Base-by-base conservation (phyloP, 768 basidiomycete species). In the Phylloporus arenicola region DNA sequence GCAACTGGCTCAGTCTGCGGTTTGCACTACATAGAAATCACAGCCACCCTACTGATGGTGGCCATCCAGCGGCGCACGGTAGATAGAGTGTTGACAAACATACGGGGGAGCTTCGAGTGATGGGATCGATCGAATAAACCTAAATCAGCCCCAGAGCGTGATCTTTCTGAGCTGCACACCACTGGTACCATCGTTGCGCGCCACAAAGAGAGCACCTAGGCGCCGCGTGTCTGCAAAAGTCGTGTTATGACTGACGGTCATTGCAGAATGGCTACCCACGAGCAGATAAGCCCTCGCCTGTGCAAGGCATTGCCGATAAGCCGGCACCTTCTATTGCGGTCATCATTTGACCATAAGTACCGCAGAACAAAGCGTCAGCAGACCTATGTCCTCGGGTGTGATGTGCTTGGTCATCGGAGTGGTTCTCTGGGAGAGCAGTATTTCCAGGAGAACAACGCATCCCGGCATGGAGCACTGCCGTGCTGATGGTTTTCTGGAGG, bases 301-400 rank as follows among this genome's bases (percentile, higher is more conserved):
- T 39, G 43, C 68, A 75, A 10, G 67, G 65, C 6, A 59, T 59
- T 25, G 65, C 60, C 22, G 59, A 62, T 56, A 75, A 60, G 34
- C 73, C 73, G 1, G 70, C 73, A 14, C 51, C 60, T 43, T 68
- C 55, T 38, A 75, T 57, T n/a, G 73, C 73, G 20, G 58, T 51
- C 65, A 68, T 66, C 44, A 75, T 56, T 57, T 75, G 73, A 10
- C 73, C 73, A 54, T 73, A 75, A 17, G 73, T 75, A 22, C 73
- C 73, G 22, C 69, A 66, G 55, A 71, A 75, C 45, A 75, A 56
- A 25, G 70, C 61, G 37, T 63, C 59, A n/a, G 63, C 17, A 9
- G 52, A 54, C 48, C 50, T 59, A 19, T 62, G 45, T 44, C 52
- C 52, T 45, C 55, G 50, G 31, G 24, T n/a, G 2, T 7, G 34